These are phyloP conservation scores for Wallacemonas sp. DNA, from an alignment of 208 protist species.

Conservation along the genomic window DNA sequence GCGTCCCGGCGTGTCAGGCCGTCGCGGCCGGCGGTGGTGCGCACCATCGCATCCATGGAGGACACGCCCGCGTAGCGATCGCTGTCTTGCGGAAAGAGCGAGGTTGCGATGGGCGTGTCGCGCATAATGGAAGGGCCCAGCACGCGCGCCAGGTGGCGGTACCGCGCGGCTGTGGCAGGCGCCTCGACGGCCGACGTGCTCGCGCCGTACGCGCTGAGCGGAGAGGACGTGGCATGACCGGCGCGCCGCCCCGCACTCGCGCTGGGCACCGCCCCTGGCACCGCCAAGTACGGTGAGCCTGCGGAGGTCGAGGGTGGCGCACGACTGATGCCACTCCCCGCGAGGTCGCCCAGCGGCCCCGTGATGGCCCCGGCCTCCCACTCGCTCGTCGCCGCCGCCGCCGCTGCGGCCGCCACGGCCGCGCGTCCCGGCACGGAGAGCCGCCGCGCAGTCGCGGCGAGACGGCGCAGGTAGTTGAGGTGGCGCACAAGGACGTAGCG, in stretches of 20 bases:
- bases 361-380: neutral
- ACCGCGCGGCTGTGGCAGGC: too few relatives aligned
- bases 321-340: neutral
- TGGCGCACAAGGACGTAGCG: conserved; percentile 16
- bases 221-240: too few relatives aligned
- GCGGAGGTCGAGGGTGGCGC: neutral
- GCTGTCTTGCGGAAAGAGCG: conserved; percentile 7
- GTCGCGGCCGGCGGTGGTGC: neutral
- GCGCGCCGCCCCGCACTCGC: too few relatives aligned
- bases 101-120: conserved; percentile 15
- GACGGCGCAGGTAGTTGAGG: conserved; percentile 17
- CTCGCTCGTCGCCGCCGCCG: too few relatives aligned
- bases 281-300: neutral
- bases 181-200: too few relatives aligned
- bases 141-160: neutral
- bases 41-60: neutral
- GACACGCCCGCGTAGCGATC: neutral
- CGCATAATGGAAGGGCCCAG: conserved; percentile 8
- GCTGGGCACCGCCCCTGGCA: neutral
- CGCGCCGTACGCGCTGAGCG: neutral
- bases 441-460: neutral
- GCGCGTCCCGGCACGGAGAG: too few relatives aligned
- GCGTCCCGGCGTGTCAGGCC: neutral
- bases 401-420: too few relatives aligned
- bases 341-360: neutral